Percentiles rank a stretch among this genome's conserved stretches.
Evolutionary conservation across 1,284 basidiomycete species (phyloP).

Genomic region (Thelephora terrestris): DNA sequence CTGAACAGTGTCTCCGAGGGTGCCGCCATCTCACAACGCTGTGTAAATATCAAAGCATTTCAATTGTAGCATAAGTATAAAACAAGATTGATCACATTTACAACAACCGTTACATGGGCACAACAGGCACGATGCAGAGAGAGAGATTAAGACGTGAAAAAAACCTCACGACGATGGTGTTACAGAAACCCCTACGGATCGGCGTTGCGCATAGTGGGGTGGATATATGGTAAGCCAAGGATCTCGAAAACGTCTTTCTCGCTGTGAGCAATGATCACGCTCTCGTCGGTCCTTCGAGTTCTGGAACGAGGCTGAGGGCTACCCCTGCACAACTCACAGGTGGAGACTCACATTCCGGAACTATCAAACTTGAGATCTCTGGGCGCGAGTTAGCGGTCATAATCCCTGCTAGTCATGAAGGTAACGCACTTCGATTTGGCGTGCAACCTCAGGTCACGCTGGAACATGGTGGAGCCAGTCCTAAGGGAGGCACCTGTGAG

Average conservation of each 20-base stretch:
- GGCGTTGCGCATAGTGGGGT: conserved; percentile 59
- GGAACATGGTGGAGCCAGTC: conserved; percentile 75
- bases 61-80: not conserved
- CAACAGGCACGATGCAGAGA: too few species aligned
- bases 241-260: conserved; percentile 64
- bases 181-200: conserved; percentile 28
- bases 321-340: not conserved
- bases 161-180: too few species aligned
- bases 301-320: conserved; percentile 23
- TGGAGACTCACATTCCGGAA: conserved; percentile 51
- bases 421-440: conserved; percentile 47
- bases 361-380: conserved; percentile 77
- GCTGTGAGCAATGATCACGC: conserved; percentile 43
- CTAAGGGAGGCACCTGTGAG: conserved; percentile 25
- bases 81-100: not conserved
- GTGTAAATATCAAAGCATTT: not conserved
- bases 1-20: conserved; percentile 28
- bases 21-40: not conserved
- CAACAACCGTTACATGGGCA: not conserved
- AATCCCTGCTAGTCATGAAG: not conserved
- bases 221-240: conserved; percentile 58
- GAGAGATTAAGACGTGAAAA: too few species aligned
- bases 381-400: conserved; percentile 1
- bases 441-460: conserved; percentile 66
- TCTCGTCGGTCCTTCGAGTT: conserved; percentile 53